phyloP scores from a whole-genome alignment of 2,329 filamentous ascomycete species.

The Aspergillus neoniger region DNA sequence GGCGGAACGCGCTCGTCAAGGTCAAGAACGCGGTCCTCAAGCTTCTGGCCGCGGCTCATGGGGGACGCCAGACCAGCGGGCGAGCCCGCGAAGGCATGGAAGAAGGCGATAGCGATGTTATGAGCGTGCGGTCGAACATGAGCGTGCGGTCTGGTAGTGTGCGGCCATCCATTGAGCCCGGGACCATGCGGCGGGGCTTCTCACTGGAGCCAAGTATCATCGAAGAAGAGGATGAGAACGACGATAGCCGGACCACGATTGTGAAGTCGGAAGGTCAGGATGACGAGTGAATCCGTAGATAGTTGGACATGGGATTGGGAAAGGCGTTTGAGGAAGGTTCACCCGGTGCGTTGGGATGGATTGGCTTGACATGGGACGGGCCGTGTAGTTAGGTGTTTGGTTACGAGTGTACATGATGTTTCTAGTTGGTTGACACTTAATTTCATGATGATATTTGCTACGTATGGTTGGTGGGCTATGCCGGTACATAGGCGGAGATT shows the following conservation, averaged over 20 bases:
- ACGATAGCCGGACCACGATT: constrained; percentile 35
- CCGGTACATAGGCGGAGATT: no score
- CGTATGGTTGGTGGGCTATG: no score
- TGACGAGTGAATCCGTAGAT: constrained; percentile 17
- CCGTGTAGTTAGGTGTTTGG: constrained; percentile 2
- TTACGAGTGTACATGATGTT: constrained; percentile 15
- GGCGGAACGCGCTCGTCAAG: constrained; percentile 49
- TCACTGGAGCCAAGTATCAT: constrained; percentile 41
- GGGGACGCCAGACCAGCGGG: constrained; percentile 33
- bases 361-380: constrained; percentile 1
- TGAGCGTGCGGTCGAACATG: constrained; percentile 29
- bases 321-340: constrained; percentile 19
- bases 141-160: constrained; percentile 34
- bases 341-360: neutral
- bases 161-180: constrained; percentile 35
- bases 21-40: constrained; percentile 48
- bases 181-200: constrained; percentile 25
- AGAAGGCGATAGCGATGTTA: constrained; percentile 33
- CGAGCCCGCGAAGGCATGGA: constrained; percentile 36
- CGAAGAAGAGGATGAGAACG: constrained; percentile 41
- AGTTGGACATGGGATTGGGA: constrained; percentile 14
- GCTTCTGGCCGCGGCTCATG: constrained; percentile 53
- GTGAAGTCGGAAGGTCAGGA: constrained; percentile 36
- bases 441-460: neutral
- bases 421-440: neutral